These are phyloP conservation scores for Nemania diffusa DNA, from an alignment of 2,329 filamentous ascomycete species.

Conservation along the genomic window DNA sequence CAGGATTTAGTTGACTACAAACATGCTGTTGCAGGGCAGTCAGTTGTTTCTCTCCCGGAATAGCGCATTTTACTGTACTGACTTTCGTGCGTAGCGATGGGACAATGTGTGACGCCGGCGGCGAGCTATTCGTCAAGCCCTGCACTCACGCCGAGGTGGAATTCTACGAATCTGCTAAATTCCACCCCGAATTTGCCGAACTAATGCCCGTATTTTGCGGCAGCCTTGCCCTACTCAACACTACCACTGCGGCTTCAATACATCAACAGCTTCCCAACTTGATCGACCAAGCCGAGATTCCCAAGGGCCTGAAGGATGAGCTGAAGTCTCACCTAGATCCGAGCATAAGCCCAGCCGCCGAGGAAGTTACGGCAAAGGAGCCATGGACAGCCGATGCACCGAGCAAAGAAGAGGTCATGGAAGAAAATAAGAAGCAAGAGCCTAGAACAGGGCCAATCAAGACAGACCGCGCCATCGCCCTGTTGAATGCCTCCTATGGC, in stretches of 20 bases:
- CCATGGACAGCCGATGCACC: constrained; percentile 30
- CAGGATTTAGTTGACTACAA: constrained; percentile 75
- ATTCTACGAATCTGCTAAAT: constrained; percentile 82
- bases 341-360: constrained; percentile 6
- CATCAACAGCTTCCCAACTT: constrained; percentile 61
- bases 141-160: constrained; percentile 86
- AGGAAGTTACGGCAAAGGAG: constrained; percentile 27
- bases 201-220: constrained; percentile 90
- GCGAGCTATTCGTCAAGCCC: constrained; percentile 92
- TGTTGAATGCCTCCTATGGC: constrained; percentile 84
- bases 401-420: constrained; percentile 32
- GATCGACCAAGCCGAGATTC: constrained; percentile 51
- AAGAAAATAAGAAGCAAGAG: constrained; percentile 53
- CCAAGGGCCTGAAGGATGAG: constrained; percentile 56
- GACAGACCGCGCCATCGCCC: constrained; percentile 82
- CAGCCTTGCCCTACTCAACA: constrained; percentile 74
- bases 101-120: constrained; percentile 84
- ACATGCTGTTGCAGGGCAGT: constrained; percentile 87
- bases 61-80: constrained; percentile 26
- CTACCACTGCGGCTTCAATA: constrained; percentile 58
- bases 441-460: constrained; percentile 71
- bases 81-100: constrained; percentile 73
- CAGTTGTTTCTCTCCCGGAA: constrained; percentile 54
- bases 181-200: constrained; percentile 77
- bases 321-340: constrained; percentile 53